These are phyloP conservation scores for Fusarium irregulare DNA, from an alignment of 2,329 filamentous ascomycete species.

Conservation along the genomic window DNA sequence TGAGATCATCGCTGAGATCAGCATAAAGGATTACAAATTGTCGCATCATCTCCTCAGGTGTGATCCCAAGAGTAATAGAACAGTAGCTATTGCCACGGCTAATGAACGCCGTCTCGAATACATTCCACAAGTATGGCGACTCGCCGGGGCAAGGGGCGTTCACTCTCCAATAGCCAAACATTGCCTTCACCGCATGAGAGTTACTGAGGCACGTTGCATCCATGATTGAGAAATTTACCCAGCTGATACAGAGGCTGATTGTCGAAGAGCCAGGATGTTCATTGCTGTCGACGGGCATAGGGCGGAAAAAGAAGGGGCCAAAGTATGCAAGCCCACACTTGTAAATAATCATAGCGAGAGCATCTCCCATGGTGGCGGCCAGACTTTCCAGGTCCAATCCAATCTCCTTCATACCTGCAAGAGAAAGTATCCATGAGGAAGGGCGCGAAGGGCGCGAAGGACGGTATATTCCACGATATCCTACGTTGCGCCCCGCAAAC, in stretches of 20 bases:
- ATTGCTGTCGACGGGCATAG: too few species aligned
- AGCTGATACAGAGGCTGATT: neutral
- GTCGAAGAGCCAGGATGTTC: neutral
- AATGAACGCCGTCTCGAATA: neutral
- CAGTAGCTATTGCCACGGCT: neutral
- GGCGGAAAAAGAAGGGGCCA: neutral
- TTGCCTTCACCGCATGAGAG: neutral
- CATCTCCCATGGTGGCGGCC: neutral
- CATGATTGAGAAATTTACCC: neutral
- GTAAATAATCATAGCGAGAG: neutral
- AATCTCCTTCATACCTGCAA: neutral
- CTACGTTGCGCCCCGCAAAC: neutral
- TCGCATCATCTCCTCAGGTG: neutral
- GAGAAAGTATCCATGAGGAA: neutral
- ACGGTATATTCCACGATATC: neutral
- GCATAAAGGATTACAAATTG: neutral
- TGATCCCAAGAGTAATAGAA: rapidly evolving
- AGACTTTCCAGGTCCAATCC: neutral
- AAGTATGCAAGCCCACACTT: neutral
- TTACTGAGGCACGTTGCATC: neutral
- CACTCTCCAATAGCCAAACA: neutral
- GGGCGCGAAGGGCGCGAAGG: rapidly evolving
- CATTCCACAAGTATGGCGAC: neutral
- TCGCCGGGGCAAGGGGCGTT: neutral
- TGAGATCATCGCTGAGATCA: too few species aligned